Percentiles rank a stretch among this genome's conserved stretches.
phyloP scores from a whole-genome alignment of 1,139 yeast genomes.

The Yarrowia galli region DNA sequence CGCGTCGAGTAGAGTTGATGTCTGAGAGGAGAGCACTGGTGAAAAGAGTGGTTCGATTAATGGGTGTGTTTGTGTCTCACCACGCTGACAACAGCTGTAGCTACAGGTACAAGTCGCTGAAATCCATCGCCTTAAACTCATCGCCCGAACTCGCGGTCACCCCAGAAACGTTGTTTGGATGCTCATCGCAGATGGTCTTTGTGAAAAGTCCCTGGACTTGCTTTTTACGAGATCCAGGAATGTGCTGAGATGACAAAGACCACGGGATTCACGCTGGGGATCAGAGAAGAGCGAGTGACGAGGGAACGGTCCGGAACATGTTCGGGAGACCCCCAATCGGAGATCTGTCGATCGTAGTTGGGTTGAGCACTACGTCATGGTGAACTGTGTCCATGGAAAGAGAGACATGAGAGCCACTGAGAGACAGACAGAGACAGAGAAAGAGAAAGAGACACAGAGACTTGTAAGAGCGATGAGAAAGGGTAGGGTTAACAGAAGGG shows the following conservation, averaged over 20 bases:
- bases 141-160: background rate
- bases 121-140: no score
- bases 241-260: background rate
- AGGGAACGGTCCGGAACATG: background rate
- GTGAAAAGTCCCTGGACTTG: background rate
- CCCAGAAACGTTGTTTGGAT: background rate
- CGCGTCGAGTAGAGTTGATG: background rate
- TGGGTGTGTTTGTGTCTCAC: background rate
- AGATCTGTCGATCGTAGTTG: background rate
- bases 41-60: background rate
- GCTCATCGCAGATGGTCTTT: constrained; percentile 8
- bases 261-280: background rate
- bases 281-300: background rate
- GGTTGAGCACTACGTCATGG: background rate
- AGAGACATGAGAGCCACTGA: background rate
- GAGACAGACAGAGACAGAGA: no score
- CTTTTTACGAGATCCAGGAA: constrained; percentile 9
- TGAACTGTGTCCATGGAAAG: no score
- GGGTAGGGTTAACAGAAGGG: no score
- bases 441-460: no score
- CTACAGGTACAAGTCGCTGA: no score
- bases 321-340: constrained; percentile 5
- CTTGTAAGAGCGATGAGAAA: no score
- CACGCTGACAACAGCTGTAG: background rate
- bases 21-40: background rate